Conservation (phyloP, 208 protist genomes). For the Trypanosoma conorhini region DNA sequence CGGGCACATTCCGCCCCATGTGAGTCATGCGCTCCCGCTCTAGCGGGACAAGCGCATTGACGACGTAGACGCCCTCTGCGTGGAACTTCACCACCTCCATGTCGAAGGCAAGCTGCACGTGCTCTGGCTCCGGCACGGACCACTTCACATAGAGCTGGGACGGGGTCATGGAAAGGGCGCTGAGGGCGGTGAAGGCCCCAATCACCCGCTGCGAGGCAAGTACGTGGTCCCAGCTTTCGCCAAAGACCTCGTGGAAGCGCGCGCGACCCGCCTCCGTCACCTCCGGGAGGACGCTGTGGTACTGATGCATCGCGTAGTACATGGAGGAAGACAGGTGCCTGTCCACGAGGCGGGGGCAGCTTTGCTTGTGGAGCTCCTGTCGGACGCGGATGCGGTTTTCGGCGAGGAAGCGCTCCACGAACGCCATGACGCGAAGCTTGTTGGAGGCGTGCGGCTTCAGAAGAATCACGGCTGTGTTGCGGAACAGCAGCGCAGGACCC, state of each 20-base stretch:
- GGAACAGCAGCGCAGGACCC: slow-evolving; percentile 31
- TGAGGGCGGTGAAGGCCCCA: slow-evolving; percentile 36
- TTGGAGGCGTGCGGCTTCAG: slow-evolving; percentile 49
- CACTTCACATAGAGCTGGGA: slow-evolving; percentile 42
- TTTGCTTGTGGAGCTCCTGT: slow-evolving; percentile 25
- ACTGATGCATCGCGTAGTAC: slow-evolving; percentile 25
- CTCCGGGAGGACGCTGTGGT: slow-evolving; percentile 15
- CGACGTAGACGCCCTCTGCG: slow-evolving; percentile 32
- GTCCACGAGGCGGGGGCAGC: slow-evolving; percentile 25
- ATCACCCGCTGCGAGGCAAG: slow-evolving; percentile 35
- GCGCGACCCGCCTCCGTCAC: slow-evolving; percentile 24
- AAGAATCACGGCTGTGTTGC: slow-evolving; percentile 55
- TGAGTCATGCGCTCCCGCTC: slow-evolving; percentile 34
- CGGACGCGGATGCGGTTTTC: slow-evolving; percentile 32
- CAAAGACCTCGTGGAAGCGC: slow-evolving; percentile 30
- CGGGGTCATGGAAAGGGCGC: slow-evolving; percentile 30
- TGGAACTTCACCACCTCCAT: slow-evolving; percentile 37
- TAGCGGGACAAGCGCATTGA: slow-evolving; percentile 36
- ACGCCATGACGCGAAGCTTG: slow-evolving; percentile 17
- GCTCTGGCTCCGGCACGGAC: slow-evolving; percentile 22
- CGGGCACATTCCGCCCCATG: background rate
- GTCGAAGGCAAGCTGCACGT: slow-evolving; percentile 31
- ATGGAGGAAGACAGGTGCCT: slow-evolving; percentile 34
- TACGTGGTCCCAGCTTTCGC: slow-evolving; percentile 32
- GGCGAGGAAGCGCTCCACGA: slow-evolving; percentile 31